Conservation (phyloP, 257 asterid genomes). For the Solanum dulcamara region DNA sequence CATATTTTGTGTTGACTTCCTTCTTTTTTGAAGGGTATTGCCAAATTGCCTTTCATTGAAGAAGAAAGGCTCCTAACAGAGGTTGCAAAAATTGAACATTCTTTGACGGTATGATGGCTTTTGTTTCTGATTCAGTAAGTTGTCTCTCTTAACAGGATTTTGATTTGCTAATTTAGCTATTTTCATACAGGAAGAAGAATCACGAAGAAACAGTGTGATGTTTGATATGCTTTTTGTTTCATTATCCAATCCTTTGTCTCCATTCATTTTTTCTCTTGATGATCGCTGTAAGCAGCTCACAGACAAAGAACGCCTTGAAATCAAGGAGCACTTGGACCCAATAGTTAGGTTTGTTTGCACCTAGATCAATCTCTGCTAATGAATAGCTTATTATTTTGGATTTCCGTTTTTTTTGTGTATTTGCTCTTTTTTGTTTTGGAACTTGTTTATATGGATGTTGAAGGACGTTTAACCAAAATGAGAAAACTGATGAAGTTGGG, state of each 20-base stretch:
- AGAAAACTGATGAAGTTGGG: not conserved
- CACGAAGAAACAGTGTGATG: slow-evolving; percentile 84
- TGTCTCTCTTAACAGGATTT: not conserved
- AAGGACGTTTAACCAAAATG: not conserved
- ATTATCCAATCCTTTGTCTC: slow-evolving; percentile 70
- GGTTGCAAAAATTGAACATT: slow-evolving; percentile 26
- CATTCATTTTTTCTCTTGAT: slow-evolving; percentile 76
- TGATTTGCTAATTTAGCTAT: not conserved
- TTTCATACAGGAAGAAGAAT: slow-evolving; percentile 72
- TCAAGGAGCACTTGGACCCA: slow-evolving; percentile 76
- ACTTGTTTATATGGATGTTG: not conserved
- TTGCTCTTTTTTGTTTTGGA: not conserved
- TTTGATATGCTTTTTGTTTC: slow-evolving; percentile 84
- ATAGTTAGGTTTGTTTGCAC: slow-evolving; percentile 61
- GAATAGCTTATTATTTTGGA: not conserved
- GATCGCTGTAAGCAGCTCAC: slow-evolving; percentile 70
- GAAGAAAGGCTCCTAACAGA: slow-evolving; percentile 37
- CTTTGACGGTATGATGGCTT: slow-evolving; percentile 22
- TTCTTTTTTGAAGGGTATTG: slow-evolving; percentile 21
- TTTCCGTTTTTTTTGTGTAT: not conserved
- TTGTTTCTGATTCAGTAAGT: not conserved
- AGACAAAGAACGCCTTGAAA: slow-evolving; percentile 37
- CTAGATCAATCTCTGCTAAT: not conserved
- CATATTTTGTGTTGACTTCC: not conserved
- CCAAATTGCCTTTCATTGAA: slow-evolving; percentile 49